Evolutionary conservation across 2,329 filamentous ascomycete species (phyloP), one percentile per base, ranked within the genome.

Genomic region (Parastagonospora nodorum): DNA sequence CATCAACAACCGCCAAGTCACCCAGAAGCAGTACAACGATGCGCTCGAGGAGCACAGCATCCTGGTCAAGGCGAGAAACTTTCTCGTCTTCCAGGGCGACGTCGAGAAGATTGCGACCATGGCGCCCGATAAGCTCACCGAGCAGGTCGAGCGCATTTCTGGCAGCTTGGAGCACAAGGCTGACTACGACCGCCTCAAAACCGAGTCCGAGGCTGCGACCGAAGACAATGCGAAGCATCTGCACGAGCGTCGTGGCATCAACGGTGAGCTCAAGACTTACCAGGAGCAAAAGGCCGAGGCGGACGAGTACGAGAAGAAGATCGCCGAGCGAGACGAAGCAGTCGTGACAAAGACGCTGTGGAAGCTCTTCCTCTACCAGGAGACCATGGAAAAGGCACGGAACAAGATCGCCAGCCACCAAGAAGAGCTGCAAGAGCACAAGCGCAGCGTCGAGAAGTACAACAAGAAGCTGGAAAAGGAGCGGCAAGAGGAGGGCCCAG

Each of bases 61-160:
- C 60, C 79, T 99, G 53, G 97, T 99, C 80, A 97, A 96, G 75
- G 94, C 94, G 30, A 86, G 94, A 60, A 99, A 99, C 71, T 99
- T 99, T 72, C 83, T 99, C 5, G 94, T 99, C 31, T 99, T 99
- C 73, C 94, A 99, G 74, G 95, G 94, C 60, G 94, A 99, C 71
- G 93, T 99, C 14, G 94, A 99, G 74, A 90, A 92, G 19, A 97
- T 99, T 67, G 95, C 94, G 2, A 92, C 92, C 7, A 94, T 97
- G 72, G 95, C 92, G 1, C 92, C 94, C 0, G 92, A 92, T 63
- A 94, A 97, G 67, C 83, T 99, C 33, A 99, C 94, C 0, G 85
- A 90, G 43, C 79, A 99, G 43, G 96, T 99, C 49, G 94, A 99
- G 76, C 94, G 97, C 74, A 97, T 99, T 55, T 97, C 93, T 1